Evolutionary conservation across 257 asterid species (phyloP).

Genomic region (Solanum ahanhuiri): DNA sequence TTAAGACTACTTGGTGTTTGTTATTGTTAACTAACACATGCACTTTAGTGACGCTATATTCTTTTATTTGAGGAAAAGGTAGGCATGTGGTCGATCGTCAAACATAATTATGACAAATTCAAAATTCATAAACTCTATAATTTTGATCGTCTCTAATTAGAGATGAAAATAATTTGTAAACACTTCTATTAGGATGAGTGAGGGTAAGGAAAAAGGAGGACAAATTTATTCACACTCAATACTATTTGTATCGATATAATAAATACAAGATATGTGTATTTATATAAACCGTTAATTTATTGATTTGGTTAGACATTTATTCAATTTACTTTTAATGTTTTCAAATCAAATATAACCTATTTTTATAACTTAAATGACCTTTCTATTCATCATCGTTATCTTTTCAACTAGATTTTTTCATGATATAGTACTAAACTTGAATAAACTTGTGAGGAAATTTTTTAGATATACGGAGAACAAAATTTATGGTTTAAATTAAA

Average conservation of each 20-base stretch:
- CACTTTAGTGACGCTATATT: background rate
- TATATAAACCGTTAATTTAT: too few species aligned
- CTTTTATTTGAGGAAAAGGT: background rate
- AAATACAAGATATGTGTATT: too few species aligned
- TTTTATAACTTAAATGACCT: background rate
- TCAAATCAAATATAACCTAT: background rate
- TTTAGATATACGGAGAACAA: too few species aligned
- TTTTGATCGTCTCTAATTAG: background rate
- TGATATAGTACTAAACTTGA: background rate
- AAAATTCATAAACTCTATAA: too few species aligned
- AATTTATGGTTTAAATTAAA: too few species aligned
- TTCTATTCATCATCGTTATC: background rate
- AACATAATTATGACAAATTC: background rate
- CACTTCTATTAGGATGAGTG: background rate
- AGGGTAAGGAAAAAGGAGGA: background rate
- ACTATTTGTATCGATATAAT: too few species aligned
- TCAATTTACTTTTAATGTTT: too few species aligned
- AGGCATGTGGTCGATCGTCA: background rate
- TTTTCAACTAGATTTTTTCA: background rate
- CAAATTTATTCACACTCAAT: background rate
- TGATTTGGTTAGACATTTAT: background rate
- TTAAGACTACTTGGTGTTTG: background rate
- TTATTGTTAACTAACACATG: background rate
- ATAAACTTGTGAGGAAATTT: background rate
- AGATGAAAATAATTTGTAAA: background rate